Base-by-base conservation (phyloP, 768 basidiomycete species). In the Leccinum longicurvipes region DNA sequence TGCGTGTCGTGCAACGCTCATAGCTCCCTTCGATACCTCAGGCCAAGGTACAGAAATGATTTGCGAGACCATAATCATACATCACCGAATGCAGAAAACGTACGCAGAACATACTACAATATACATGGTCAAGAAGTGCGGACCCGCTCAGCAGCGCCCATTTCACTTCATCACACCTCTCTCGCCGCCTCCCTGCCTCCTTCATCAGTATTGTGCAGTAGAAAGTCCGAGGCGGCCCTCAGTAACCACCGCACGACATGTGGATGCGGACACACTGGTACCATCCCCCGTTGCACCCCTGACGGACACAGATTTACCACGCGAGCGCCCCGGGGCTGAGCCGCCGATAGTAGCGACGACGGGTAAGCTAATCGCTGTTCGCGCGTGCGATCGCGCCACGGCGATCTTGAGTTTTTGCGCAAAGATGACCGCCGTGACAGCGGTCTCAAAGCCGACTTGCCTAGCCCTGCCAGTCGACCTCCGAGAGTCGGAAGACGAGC, bases 401-500 rank as follows among this genome's bases (percentile, higher is more conserved):
- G 62, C 56, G 23, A 50, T 45, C 57, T 67, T 64, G 44, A 66
- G 65, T 46, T 58, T 66, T 19, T 61, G 59, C 5, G 62, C 50
- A 52, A 66, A 67, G 52, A 66, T 45, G 50, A 64, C 48, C 0
- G 62, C 65, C 17, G 54, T 61, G 34, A 66, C 65, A 6, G 56
- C 65, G 15, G 62, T 66, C 56, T 64, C 60, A 19, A 66, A 66
- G 45, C 65, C 55, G 32, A 64, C 62, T 32, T 53, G 55, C 12
- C 62, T 60, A 41, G 8, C 51, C 25, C 48, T 47, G 6, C n/a
- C n/a, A 19, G 10, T 39, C 19, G 50, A 45, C 17, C 54, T 25
- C 11, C 6, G 36, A n/a, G 39, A 9, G n/a, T 41, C 15, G 39
- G 63, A 24, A n/a, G 48, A 39, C n/a, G n/a, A 39, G n/a, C 4